Evolutionary conservation across 148 eudicot genomes (phyloP), one percentile per base, ranked within the genome.

Genomic region (Dysphania ambrosioides): DNA sequence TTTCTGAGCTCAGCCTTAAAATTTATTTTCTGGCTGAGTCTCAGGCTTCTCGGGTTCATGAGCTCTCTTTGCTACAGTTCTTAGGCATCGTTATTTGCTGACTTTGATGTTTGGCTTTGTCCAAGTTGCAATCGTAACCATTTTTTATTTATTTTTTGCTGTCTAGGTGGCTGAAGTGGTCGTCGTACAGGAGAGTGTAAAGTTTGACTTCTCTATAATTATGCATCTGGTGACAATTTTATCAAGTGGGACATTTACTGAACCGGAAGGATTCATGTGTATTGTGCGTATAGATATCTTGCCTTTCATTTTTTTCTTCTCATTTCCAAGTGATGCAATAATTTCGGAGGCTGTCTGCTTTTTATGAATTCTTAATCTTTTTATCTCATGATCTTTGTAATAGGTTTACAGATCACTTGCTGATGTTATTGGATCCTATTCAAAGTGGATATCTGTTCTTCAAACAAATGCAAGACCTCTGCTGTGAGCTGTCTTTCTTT

Each of bases 341-440:
- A 6, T 32, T 70, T 32, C 57, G 34, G 49, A 57, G 49, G 68
- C 57, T 59, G 78, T n/a, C 38, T 60, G 36, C 30, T 71, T 51
- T n/a, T 12, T 24, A 44, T 23, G n/a, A 41, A 55, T 61, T 27
- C 53, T 69, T 49, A 15, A 34, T 35, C 19, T 55, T 74, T 30
- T 72, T 59, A 34, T 57, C 12, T 70, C 53, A 31, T 36, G 66
- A 78, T 49, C 30, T 66, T 77, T 64, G 16, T 72, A 77, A 49
- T 78, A 95, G 99, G 97, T 95, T 42, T 90, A 90, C 84, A 87
- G 87, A 86, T 85, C 98, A 41, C 85, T 92, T 78, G 97, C 97
- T 82, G 93, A 95, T 83, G 96, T 90, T 83, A 67, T 90, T 81
- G 96, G 91, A 79, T 92, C 98, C 62, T 95, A 88, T 88, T 89